Evolutionary conservation across 768 basidiomycete species (phyloP), one percentile per base, ranked within the genome.

Genomic region (Crassisporium funariophilum): DNA sequence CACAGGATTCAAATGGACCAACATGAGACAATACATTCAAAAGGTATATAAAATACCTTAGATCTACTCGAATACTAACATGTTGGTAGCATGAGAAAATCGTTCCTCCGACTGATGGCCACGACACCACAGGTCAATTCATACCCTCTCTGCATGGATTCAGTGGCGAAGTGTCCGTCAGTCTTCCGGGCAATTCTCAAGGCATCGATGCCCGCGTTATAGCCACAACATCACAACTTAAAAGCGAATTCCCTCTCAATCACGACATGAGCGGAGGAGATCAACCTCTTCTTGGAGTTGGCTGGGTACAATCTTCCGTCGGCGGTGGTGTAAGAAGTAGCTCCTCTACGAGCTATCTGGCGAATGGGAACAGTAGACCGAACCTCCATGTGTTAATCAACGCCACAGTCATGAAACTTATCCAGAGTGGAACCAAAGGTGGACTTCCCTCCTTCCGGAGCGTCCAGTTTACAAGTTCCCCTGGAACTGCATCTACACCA

Each of bases 341-440:
- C 36, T 68, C 74, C 35, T 68, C 70, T 2, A 68, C 63, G 3
- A 56, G 62, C 10, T 75, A 72, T 52, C 60, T 73, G 5, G 56
- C 51, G 0, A 51, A 59, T 10, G 61, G 59, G 5, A 46, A 62
- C 7, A 36, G 52, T 4, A 68, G 72, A 2, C 50, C 58, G 8
- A 74, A 74, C 46, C 54, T 76, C 11, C 58, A 66, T 33, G 63
- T 75, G 17, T 48, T 74, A 15, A 45, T 69, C 17, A 63, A 67
- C 40, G 64, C 69, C 1, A 61, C 61, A 12, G 69, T 66, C 4
- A 59, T 62, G 5, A 62, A 61, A 27, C 52, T 71, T 1, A 33
- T 65, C 5, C 58, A 60, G 17, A 57, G 57, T 17, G 57, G 55
- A 4, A 52, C 43, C 5, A 35, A 29, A 4, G 31, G 40, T 5